Evolutionary conservation across 2,329 filamentous ascomycete species (phyloP), one percentile per base, ranked within the genome.

Genomic region (Daldinia sp.): DNA sequence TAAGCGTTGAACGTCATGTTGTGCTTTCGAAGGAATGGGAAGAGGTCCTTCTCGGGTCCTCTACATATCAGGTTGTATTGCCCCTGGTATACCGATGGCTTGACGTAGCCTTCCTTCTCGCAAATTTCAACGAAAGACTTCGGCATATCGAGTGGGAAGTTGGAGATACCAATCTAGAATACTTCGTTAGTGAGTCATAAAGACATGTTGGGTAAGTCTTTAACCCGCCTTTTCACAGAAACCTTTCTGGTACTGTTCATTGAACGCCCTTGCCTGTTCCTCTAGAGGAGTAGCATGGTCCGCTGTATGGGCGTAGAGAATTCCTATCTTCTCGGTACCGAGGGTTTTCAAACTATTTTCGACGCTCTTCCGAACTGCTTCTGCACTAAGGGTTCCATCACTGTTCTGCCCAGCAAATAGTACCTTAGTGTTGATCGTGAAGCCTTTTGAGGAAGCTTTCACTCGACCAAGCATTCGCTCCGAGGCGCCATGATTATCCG

Each of bases 61-160:
- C 66, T 60, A 21, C 59, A 58, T 43, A 68, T 48, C 11, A 67
- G 51, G 32, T 68, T 68, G 53, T 68, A 67, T 11, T 61, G 58
- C 9, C 66, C 66, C 27, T 68, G 64, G 30, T 58, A 67, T 7
- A 68, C 64, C 5, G 55, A 30, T 6, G 66, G 67, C 43, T 69
- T 66, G 19, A 54, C 55, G 30, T 69, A 66, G n/a, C 61, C 61
- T 15, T 61, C 34, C 19, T 43, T 50, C 30, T 67, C 64, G 58
- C 64, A 67, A 10, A 67, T 65, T 1, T 58, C 51, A 10, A 67
- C 9, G 49, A 58, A 65, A 7, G 55, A 48, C 19, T 57, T 25
- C 1, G 67, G 58, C 61, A 43, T 60, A 11, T 63, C 37, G 6
- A 67, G 29, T 8, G 63, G 61, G 43, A 63, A 68, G 35, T 67